phyloP scores from a whole-genome alignment of 352 stramenopile species.

The Pythium grandisporangium region DNA sequence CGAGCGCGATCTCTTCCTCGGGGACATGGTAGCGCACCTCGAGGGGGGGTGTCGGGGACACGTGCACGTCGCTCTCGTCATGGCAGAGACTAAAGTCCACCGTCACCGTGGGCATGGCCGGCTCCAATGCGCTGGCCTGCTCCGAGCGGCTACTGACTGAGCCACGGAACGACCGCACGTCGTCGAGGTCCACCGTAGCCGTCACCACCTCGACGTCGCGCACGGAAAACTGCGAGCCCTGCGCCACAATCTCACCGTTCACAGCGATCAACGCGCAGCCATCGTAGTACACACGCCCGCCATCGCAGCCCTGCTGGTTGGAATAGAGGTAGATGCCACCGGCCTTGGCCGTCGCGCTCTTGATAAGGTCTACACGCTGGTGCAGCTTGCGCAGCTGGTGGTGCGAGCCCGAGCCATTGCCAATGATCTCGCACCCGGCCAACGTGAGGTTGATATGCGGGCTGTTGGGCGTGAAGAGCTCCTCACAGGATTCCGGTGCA shows the following conservation, averaged over 20 bases:
- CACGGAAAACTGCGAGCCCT: constrained; percentile 96
- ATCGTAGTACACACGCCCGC: constrained; percentile 96
- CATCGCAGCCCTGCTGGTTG: constrained; percentile 97
- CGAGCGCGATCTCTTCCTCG: constrained; percentile 96
- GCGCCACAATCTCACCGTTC: constrained; percentile 95
- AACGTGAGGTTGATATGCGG: constrained; percentile 94
- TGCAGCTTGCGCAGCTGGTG: constrained; percentile 95
- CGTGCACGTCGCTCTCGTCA: constrained; percentile 27
- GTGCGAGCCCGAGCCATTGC: constrained; percentile 96
- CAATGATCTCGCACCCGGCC: constrained; percentile 95
- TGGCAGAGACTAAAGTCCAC: constrained; percentile 76
- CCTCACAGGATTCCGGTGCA: constrained; percentile 96
- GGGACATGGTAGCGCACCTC: constrained; percentile 76
- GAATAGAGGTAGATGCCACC: constrained; percentile 98
- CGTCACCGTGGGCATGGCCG: constrained; percentile 56
- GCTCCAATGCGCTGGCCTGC: constrained; percentile 84
- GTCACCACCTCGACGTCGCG: constrained; percentile 95
- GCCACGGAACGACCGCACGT: constrained; percentile 94
- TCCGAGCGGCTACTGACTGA: constrained; percentile 90
- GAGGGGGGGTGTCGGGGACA: constrained; percentile 32
- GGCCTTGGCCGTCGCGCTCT: constrained; percentile 89
- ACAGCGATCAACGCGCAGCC: constrained; percentile 96
- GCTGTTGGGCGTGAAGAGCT: constrained; percentile 95
- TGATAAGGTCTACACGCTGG: constrained; percentile 88
- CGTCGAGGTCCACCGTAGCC: constrained; percentile 97